Percentiles rank a stretch among this genome's conserved stretches.
Conservation (phyloP, 2,329 filamentous ascomycete species). For the Alternaria postmessia region DNA sequence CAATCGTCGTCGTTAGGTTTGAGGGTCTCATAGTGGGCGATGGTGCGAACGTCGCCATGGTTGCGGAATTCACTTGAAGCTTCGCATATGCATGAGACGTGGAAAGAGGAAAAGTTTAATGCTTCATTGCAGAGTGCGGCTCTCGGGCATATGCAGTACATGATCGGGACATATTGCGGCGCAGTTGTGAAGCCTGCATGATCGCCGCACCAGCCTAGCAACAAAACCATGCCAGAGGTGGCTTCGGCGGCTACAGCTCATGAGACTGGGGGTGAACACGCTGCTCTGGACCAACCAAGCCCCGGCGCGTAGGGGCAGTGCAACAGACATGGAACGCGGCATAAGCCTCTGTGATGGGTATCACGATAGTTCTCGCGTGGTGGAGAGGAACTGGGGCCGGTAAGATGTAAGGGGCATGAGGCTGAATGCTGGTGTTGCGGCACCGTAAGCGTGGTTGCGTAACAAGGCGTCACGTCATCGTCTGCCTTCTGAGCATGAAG, state of each 20-base stretch:
- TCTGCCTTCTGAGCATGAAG: background rate
- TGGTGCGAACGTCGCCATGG: slow-evolving; percentile 12
- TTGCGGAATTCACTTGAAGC: background rate
- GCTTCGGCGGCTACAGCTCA: slow-evolving; percentile 13
- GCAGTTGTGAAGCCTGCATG: slow-evolving; percentile 14
- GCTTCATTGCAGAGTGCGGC: slow-evolving; percentile 12
- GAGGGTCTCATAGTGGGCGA: slow-evolving; percentile 1
- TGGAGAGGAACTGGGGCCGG: background rate
- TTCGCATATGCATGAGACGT: background rate
- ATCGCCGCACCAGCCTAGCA: slow-evolving; percentile 4
- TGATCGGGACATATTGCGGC: slow-evolving; percentile 12
- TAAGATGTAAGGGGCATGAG: background rate
- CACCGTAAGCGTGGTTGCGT: background rate
- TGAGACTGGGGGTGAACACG: slow-evolving; percentile 4
- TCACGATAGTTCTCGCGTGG: background rate
- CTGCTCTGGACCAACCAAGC: slow-evolving; percentile 14
- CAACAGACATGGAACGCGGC: slow-evolving; percentile 8
- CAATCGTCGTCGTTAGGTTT: background rate
- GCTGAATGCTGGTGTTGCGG: background rate
- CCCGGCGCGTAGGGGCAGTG: slow-evolving; percentile 6
- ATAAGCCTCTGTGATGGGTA: slow-evolving; percentile 7
- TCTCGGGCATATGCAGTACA: slow-evolving; percentile 8
- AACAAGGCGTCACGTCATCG: background rate
- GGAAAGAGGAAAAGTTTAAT: background rate
- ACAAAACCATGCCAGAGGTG: slow-evolving; percentile 9